Conservation (phyloP, 1,139 yeast genomes). For the Zhuliangozyma blackwelliae region DNA sequence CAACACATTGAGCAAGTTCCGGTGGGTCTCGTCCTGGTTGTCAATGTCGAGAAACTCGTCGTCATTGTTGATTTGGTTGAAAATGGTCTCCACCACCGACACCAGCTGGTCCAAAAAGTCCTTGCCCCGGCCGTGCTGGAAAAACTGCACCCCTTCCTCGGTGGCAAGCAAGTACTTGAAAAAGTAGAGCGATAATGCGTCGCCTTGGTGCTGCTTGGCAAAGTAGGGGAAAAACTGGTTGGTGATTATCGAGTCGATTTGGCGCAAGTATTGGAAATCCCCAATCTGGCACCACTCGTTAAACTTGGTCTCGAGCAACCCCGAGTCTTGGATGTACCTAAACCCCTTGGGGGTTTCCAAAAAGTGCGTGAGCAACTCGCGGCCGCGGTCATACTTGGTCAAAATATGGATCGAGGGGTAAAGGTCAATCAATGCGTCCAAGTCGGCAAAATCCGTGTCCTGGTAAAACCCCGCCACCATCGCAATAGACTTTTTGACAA, state of each 20-base stretch:
- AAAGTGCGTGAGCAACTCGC: conserved; percentile 23
- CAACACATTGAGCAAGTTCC: conserved; percentile 17
- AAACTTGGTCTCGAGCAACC: conserved; percentile 30
- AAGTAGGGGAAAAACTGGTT: conserved; percentile 25
- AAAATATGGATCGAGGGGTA: conserved; percentile 32
- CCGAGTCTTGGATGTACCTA: conserved; percentile 29
- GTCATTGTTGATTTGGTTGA: conserved; percentile 12
- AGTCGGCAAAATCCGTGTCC: conserved; percentile 11
- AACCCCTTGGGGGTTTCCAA: conserved; percentile 32
- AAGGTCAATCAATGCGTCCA: conserved; percentile 24
- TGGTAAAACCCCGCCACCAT: conserved; percentile 15
- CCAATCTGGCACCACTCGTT: conserved; percentile 23
- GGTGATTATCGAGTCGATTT: conserved; percentile 21
- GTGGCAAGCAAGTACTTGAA: conserved; percentile 79
- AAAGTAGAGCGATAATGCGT: conserved; percentile 57
- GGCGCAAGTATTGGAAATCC: conserved; percentile 19
- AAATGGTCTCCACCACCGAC: conserved; percentile 16
- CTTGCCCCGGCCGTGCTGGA: conserved; percentile 22
- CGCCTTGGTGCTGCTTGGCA: not conserved
- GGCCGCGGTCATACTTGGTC: conserved; percentile 20
- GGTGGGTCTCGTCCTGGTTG: conserved; percentile 7
- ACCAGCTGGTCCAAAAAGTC: conserved; percentile 25
- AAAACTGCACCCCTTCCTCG: conserved; percentile 63
- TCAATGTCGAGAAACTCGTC: conserved; percentile 14
- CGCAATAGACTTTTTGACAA: conserved; percentile 59